phyloP scores from a whole-genome alignment of 441 rosid species.

The California macrophylla region DNA sequence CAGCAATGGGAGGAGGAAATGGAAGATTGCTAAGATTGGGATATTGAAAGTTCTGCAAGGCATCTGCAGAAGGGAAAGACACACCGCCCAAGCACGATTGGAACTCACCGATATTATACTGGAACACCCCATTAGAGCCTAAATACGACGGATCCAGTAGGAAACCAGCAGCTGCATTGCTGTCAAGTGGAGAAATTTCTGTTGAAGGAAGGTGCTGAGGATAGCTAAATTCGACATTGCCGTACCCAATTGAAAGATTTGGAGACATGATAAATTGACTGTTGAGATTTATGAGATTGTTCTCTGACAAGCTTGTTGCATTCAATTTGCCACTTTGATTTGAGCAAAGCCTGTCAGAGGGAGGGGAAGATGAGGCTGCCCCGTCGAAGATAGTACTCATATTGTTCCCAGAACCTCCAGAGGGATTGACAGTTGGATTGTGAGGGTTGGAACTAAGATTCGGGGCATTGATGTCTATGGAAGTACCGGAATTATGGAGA shows the following conservation, averaged over 20 bases:
- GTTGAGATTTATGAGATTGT: constrained; percentile 14
- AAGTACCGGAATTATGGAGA: constrained; percentile 9
- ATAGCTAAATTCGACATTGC: constrained; percentile 9
- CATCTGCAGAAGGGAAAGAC: constrained; percentile 10
- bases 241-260: constrained; percentile 10
- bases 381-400: constrained; percentile 4
- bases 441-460: background rate
- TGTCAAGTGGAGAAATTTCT: constrained; percentile 12
- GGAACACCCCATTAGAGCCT: constrained; percentile 12
- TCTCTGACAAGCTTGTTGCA: constrained; percentile 16
- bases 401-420: constrained; percentile 3
- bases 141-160: constrained; percentile 11
- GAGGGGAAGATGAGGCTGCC: background rate
- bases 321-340: background rate
- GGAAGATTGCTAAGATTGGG: constrained; percentile 18
- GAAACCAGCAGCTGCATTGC: constrained; percentile 11
- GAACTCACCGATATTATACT: constrained; percentile 8
- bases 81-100: constrained; percentile 10
- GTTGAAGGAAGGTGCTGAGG: constrained; percentile 6
- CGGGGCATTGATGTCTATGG: constrained; percentile 4
- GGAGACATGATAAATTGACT: constrained; percentile 9
- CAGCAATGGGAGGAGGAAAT: background rate
- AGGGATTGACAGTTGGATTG: constrained; percentile 15
- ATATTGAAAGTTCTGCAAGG: constrained; percentile 12
- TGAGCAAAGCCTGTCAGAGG: background rate